Evolutionary conservation across 2,329 filamentous ascomycete species (phyloP), one percentile per base, ranked within the genome.

Genomic region (Sporothrix curviconia): DNA sequence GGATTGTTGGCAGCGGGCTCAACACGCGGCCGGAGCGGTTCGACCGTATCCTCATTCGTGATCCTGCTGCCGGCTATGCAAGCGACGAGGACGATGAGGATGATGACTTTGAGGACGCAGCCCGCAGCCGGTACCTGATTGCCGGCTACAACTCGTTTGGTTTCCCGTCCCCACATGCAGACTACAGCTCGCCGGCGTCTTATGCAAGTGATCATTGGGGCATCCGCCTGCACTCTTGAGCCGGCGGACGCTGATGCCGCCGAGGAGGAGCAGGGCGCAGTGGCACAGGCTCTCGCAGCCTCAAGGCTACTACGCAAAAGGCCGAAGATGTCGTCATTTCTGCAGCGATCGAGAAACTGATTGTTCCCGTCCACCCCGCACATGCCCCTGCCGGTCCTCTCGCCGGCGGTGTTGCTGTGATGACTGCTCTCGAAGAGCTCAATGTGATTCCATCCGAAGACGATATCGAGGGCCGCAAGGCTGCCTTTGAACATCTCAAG

Each of bases 11-110:
- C 3, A 71, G 66, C 46, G 75, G 76, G 1, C 68, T 73, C 47
- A 75, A 80, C 49, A 77, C 77, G 62, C 74, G 82, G 19, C 83
- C 85, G 2, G 84, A 87, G 64, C 71, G 85, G 49, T 87, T 87
- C 60, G 84, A 87, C 64, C 76, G 84, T 34, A 83, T 88, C 44
- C 68, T 86, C 3, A 68, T 83, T 34, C 78, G 75, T 5, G 30
- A n/a, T 11, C 44, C 24, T 9, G 40, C 12, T 44, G 25, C 36
- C 28, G 7, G 3, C 7, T 11, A 42, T 24, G 11, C 4, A 11
- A 3, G 22, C 7, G 34, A 25, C 6, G 50, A 40, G 14, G 40
- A 19, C 11, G n/a, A 30, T 22, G 46, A 50, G 8, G 39, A 24
- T 7, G 40, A 44, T 1, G 39, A 24, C 4, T 43, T 14, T 3